Percentiles rank a stretch among this genome's conserved stretches.
phyloP scores from a whole-genome alignment of 1,284 basidiomycete genomes.

The Porogramme epimiltina region DNA sequence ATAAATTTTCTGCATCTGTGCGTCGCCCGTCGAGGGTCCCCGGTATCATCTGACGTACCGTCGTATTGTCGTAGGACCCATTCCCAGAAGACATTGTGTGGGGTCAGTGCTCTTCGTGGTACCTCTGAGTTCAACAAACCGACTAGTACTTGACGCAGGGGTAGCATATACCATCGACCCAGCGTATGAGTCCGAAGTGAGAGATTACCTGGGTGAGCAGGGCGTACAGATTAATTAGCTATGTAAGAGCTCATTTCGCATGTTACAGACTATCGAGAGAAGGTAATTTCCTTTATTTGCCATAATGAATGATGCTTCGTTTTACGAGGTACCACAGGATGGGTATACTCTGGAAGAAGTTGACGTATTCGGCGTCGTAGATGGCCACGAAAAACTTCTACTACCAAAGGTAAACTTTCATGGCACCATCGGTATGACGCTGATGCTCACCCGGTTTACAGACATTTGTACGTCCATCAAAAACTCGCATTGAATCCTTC shows the following conservation, averaged over 20 bases:
- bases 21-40: too few relatives aligned
- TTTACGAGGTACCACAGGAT: slow-evolving; percentile 43
- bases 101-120: slow-evolving; percentile 52
- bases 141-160: slow-evolving; percentile 43
- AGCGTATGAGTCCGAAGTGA: slow-evolving; percentile 68
- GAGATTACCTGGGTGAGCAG: slow-evolving; percentile 77
- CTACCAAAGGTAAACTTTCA: slow-evolving; percentile 51
- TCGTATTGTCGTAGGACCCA: slow-evolving; percentile 55
- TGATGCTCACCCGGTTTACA: too few relatives aligned
- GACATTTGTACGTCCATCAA: slow-evolving; percentile 26
- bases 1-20: slow-evolving; percentile 64
- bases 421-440: too few relatives aligned
- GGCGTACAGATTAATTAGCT: background rate
- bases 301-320: background rate
- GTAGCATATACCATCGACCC: slow-evolving; percentile 86
- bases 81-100: slow-evolving; percentile 83
- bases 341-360: slow-evolving; percentile 74
- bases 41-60: too few relatives aligned
- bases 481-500: too few relatives aligned
- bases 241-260: background rate
- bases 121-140: background rate
- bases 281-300: slow-evolving; percentile 43
- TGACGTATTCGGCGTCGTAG: slow-evolving; percentile 58
- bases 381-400: slow-evolving; percentile 56
- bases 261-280: slow-evolving; percentile 75